Evolutionary conservation across 192 early-diverging fungal genomes (phyloP).

Genomic region (Backusella mclennaniae): DNA sequence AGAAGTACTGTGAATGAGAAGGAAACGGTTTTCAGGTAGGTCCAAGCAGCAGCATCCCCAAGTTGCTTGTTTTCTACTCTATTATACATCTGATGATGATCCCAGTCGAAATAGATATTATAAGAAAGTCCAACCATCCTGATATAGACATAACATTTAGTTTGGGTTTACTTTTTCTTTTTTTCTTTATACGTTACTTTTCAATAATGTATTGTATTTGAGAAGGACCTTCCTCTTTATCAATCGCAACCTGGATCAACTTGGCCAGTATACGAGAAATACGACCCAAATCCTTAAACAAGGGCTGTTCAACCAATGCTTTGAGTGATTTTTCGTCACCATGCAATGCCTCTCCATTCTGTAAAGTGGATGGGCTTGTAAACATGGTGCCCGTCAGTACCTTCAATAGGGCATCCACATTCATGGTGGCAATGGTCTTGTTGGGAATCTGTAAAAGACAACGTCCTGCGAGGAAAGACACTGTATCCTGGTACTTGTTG

Average conservation of each 20-base stretch:
- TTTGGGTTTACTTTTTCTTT: background rate
- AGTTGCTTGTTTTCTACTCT: slow-evolving; percentile 8
- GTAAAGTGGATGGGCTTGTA: slow-evolving; percentile 21
- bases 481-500: slow-evolving; percentile 13
- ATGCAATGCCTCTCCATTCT: slow-evolving; percentile 16
- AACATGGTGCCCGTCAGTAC: slow-evolving; percentile 10
- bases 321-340: background rate
- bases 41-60: slow-evolving; percentile 29
- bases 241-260: slow-evolving; percentile 10
- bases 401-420: background rate
- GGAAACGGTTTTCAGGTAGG: slow-evolving; percentile 45
- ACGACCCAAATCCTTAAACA: slow-evolving; percentile 37
- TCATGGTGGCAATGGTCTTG: background rate
- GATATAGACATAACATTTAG: background rate
- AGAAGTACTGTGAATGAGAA: slow-evolving; percentile 54
- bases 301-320: background rate
- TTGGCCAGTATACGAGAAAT: slow-evolving; percentile 30
- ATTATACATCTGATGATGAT: slow-evolving; percentile 5
- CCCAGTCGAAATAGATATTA: slow-evolving; percentile 26
- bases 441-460: slow-evolving; percentile 21
- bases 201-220: slow-evolving; percentile 6
- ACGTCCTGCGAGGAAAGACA: slow-evolving; percentile 20
- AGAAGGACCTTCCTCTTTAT: background rate
- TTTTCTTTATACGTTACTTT: background rate
- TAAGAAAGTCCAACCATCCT: slow-evolving; percentile 13